Evolutionary conservation across 83 land plant species (phyloP), one percentile per base, ranked within the genome.

Genomic region (Larix sibirica): DNA sequence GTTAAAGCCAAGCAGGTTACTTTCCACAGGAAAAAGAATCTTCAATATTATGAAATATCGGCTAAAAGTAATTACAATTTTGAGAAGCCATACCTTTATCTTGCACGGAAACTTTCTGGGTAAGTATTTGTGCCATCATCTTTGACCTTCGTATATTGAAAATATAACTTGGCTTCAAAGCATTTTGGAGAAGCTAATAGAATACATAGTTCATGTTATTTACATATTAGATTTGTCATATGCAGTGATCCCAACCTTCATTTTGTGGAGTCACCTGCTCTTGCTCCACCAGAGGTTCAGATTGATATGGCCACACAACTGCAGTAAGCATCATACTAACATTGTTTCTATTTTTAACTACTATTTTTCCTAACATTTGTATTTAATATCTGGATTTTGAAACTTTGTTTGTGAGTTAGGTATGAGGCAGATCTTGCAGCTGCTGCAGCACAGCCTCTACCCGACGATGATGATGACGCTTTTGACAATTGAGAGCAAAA

Each of bases 101-200:
- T 95, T 81, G 95, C 97, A 26, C 86, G 97, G 62, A 95, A 95
- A 80, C 93, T 95, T 82, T 93, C 97, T 9, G 97, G 97, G 97
- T 94, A 87, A 74, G 77, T 26, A 3, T 10, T 73, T 42, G 8
- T 73, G 23, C 42, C 56, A 50, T 24, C 0, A 1, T 64, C 23
- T 64, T 13, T 64, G 62, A 54, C 42, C 0, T 58, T 23, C 6
- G 31, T 77, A 24, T 6, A 4, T n/a, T 54, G 56, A 21, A 23
- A 47, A 77, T 1, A 31, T 31, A 50, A 42, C 24, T 24, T 17
- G 10, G 56, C 56, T 50, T 10, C 24, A 73, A 47, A 20, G 50
- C 42, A 10, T 20, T 6, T 20, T 18, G 76, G n/a, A 38, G 2
- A 20, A 71, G n/a, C 23, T 71, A 7, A 63, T 26, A 4, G 80